Evolutionary conservation across 2,329 filamentous ascomycete species (phyloP).

Genomic region (Colletotrichum sidae): DNA sequence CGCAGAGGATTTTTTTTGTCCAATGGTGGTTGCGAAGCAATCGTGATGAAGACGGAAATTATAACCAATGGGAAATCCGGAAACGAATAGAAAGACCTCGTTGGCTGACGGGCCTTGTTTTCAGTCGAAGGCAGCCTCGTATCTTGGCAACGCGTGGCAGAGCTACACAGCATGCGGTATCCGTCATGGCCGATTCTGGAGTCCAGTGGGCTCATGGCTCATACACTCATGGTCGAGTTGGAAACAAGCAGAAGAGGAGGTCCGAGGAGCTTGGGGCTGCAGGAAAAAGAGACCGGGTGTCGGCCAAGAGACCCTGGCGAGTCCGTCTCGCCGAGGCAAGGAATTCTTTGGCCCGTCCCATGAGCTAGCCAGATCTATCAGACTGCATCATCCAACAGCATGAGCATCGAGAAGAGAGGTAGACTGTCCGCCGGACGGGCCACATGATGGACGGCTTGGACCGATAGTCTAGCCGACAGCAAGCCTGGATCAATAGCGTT

Average conservation of each 20-base stretch:
- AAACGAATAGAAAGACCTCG: conserved; percentile 41
- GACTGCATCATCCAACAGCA: conserved; percentile 25
- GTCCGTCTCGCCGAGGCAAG: conserved; percentile 1
- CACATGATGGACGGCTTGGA: conserved; percentile 13
- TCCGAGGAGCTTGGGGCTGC: conserved; percentile 5
- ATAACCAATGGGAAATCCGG: conserved; percentile 49
- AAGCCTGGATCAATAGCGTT: conserved; percentile 15
- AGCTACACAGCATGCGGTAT: no score
- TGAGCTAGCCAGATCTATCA: conserved; percentile 34
- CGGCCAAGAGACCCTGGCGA: conserved; percentile 19
- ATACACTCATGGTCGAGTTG: neutral
- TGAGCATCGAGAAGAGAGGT: conserved; percentile 16
- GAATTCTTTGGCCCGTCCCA: conserved; percentile 20
- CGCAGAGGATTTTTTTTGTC: conserved; percentile 50
- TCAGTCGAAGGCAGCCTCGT: conserved; percentile 1
- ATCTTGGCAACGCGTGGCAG: neutral
- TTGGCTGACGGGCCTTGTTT: conserved; percentile 43
- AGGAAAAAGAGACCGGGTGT: conserved; percentile 9
- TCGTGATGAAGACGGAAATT: conserved; percentile 48
- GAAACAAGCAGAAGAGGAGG: conserved; percentile 5
- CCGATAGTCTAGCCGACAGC: conserved; percentile 18
- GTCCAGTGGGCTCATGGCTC: conserved; percentile 18
- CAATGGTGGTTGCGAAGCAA: conserved; percentile 48
- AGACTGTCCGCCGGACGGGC: conserved; percentile 8
- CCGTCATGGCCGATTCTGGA: neutral